Evolutionary conservation across 73 alveolate species (phyloP).

Genomic region (Tetrahymena elliotti): DNA sequence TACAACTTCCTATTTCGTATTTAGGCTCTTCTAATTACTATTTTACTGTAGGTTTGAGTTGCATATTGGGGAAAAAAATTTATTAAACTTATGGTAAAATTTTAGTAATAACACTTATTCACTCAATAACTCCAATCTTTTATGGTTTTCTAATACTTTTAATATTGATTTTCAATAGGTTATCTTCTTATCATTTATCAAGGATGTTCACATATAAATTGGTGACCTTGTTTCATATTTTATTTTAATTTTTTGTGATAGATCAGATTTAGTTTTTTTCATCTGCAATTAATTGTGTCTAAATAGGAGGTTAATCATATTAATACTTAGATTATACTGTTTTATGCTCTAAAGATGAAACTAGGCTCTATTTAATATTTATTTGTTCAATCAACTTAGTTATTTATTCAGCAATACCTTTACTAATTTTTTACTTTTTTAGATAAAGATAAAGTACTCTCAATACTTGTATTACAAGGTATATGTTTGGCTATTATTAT

Average conservation of each 20-base stretch:
- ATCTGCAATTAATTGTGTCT: background rate
- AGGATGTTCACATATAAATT: background rate
- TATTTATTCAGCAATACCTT: background rate
- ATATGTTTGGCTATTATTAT: background rate
- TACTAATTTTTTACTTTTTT: background rate
- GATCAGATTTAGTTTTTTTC: background rate
- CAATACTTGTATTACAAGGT: background rate
- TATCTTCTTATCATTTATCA: background rate
- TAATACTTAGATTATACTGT: background rate
- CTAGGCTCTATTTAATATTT: background rate
- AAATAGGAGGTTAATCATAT: background rate
- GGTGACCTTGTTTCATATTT: background rate
- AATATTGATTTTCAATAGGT: background rate
- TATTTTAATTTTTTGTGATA: background rate
- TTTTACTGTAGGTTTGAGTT: background rate
- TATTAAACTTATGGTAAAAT: background rate
- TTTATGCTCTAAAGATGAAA: background rate
- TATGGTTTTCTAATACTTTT: background rate
- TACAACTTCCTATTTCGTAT: background rate
- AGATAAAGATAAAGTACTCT: background rate
- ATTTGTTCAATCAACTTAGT: background rate
- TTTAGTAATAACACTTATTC: background rate
- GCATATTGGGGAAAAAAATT: background rate
- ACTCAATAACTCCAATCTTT: background rate
- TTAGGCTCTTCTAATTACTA: background rate